phyloP scores from a whole-genome alignment of 1,139 yeast species.

The Suhomyces kunorum region DNA sequence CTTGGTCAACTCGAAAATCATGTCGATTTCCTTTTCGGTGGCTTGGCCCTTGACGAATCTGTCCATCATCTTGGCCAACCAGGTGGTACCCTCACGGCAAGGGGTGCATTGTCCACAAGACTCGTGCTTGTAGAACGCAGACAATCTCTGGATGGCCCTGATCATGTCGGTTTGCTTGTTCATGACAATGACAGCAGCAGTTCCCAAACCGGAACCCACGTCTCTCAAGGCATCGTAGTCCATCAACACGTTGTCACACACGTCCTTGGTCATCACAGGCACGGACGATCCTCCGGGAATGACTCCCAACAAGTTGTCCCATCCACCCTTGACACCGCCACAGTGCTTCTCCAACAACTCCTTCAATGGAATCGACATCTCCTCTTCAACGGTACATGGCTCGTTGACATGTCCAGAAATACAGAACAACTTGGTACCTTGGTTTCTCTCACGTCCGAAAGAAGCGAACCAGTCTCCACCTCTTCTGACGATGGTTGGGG shows the following conservation, averaged over 20 bases:
- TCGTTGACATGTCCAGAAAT: slow-evolving; percentile 88
- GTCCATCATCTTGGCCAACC: slow-evolving; percentile 82
- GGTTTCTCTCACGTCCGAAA: slow-evolving; percentile 81
- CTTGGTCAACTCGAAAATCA: slow-evolving; percentile 77
- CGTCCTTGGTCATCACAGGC: slow-evolving; percentile 69
- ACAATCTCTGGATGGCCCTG: slow-evolving; percentile 79
- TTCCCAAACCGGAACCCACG: slow-evolving; percentile 84
- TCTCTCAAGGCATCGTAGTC: slow-evolving; percentile 84
- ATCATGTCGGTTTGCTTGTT: slow-evolving; percentile 81
- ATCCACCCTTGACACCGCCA: slow-evolving; percentile 87
- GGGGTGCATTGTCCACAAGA: slow-evolving; percentile 95
- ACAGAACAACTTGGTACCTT: slow-evolving; percentile 81
- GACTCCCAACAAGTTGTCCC: slow-evolving; percentile 85
- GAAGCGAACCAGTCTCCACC: slow-evolving; percentile 85
- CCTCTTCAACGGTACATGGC: slow-evolving; percentile 91
- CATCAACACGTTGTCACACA: slow-evolving; percentile 72
- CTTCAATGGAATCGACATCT: slow-evolving; percentile 82
- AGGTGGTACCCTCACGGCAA: slow-evolving; percentile 91
- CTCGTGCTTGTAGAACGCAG: slow-evolving; percentile 85
- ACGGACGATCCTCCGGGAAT: slow-evolving; percentile 90
- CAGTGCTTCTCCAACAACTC: slow-evolving; percentile 84
- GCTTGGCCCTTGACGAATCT: slow-evolving; percentile 80
- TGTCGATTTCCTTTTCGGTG: slow-evolving; percentile 73
- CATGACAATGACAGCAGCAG: slow-evolving; percentile 91
- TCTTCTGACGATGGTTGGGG: slow-evolving; percentile 84